Evolutionary conservation across 345 rosid species (phyloP), one percentile per base, ranked within the genome.

Genomic region (Moricandia arvensis): DNA sequence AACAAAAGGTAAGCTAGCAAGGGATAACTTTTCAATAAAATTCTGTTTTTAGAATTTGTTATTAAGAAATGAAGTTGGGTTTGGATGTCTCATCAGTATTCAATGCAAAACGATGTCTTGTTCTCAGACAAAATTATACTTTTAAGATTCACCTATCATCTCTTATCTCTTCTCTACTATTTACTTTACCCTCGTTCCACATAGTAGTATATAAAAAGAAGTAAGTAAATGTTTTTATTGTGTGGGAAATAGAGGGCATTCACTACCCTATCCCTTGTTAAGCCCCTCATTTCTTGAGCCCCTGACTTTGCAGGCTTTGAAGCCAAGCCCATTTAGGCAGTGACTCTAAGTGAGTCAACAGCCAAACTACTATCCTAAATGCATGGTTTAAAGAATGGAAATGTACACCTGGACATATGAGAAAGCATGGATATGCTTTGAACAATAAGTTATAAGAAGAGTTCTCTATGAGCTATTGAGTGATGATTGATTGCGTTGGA

Each of bases 81-180:
- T 65, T 65, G 30, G 65, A 65, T 38, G 71, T 74, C 58, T 65
- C 41, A 63, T 63, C 54, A 53, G 54, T 45, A 24, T 58, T 43
- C 5, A 58, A 45, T 59, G 35, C 78, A 63, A 66, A 72, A 54
- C 76, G 77, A 75, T 78, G 81, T 85, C 85, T 77, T 85, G 63
- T 79, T 77, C 75, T 26, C 79, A 73, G 89, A 83, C 87, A 87
- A 80, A 87, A 86, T 15, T 51, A 16, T 15, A 62, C 60, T 60
- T 41, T 35, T 73, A 63, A 73, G 31, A 57, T 43, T 65, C 59
- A 57, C 78, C 49, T 9, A 38, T 74, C 63, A 63, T 38, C 64
- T 55, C 71, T 72, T 72, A 63, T 72, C 57, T 63, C 12, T 17
- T 61, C 15, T 62, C 51, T 59, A 6, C 65, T 70, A 71, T 72